phyloP scores from a whole-genome alignment of 2,329 filamentous ascomycete genomes.

The Fusarium sulawesiense region DNA sequence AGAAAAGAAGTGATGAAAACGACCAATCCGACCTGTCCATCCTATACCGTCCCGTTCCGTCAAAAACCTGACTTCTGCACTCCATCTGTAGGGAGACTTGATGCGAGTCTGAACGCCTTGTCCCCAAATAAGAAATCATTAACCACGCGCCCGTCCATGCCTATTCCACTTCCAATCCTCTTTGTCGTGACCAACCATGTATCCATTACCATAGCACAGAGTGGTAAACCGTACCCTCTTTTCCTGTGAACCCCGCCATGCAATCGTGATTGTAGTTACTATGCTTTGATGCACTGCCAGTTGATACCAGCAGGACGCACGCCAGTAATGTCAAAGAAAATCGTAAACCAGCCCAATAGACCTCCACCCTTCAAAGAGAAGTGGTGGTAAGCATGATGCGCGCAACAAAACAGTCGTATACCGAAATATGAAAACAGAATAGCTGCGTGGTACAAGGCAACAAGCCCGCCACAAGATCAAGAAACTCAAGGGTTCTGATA shows the following conservation, averaged over 20 bases:
- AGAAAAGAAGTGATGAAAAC: conserved; percentile 21
- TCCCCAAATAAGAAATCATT: conserved; percentile 38
- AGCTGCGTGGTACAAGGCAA: conserved; percentile 12
- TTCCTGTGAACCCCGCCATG: conserved; percentile 36
- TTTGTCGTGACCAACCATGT: conserved; percentile 29
- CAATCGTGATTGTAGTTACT: conserved; percentile 41
- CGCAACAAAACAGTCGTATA: conserved; percentile 20
- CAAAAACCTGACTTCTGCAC: conserved; percentile 22
- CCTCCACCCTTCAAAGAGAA: conserved; percentile 11
- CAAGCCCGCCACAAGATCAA: neutral
- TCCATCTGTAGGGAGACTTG: conserved; percentile 30
- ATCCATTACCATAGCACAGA: conserved; percentile 30
- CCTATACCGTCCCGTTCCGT: conserved; percentile 14
- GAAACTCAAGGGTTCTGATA: conserved; percentile 20
- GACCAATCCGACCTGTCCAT: conserved; percentile 20
- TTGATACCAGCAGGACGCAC: conserved; percentile 21
- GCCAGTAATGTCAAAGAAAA: conserved; percentile 37
- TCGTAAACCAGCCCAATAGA: conserved; percentile 41
- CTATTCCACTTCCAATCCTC: conserved; percentile 23
- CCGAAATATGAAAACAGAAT: conserved; percentile 15
- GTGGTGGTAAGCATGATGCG: conserved; percentile 22
- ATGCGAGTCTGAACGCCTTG: conserved; percentile 39
- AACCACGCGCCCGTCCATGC: conserved; percentile 37
- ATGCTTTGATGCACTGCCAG: conserved; percentile 28
- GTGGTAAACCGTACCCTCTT: conserved; percentile 29